phyloP scores from a whole-genome alignment of 352 stramenopile genomes.

The Phytophthora rubi region DNA sequence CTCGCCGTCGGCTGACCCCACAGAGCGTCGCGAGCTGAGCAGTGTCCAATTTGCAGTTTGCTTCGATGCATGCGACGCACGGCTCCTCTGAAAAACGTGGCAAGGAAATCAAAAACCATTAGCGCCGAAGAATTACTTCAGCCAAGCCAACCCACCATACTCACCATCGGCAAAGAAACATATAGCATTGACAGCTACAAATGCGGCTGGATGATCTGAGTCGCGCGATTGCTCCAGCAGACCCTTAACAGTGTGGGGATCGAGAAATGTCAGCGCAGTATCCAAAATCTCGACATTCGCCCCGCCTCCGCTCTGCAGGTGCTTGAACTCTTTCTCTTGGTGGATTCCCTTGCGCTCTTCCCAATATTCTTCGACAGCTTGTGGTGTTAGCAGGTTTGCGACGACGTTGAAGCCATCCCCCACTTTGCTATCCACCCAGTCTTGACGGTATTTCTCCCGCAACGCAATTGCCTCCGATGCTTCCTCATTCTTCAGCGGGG shows the following conservation, averaged over 20 bases:
- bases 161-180: constrained; percentile 78
- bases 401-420: constrained; percentile 8
- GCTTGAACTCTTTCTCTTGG: constrained; percentile 20
- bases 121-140: not conserved
- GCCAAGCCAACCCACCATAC: not conserved
- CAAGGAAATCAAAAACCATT: constrained; percentile 8
- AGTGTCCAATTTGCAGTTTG: constrained; percentile 66
- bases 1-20: constrained; percentile 59
- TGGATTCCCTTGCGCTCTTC: constrained; percentile 28
- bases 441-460: constrained; percentile 39
- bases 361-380: constrained; percentile 48
- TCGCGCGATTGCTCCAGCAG: constrained; percentile 37
- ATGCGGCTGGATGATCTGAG: constrained; percentile 23
- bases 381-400: constrained; percentile 34
- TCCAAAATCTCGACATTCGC: constrained; percentile 15
- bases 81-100: constrained; percentile 45
- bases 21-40: constrained; percentile 55
- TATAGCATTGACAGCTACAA: constrained; percentile 72
- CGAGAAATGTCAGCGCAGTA: constrained; percentile 44
- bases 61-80: constrained; percentile 64
- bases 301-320: not conserved
- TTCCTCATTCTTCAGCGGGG: constrained; percentile 28
- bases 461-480: constrained; percentile 32
- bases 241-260: constrained; percentile 37
- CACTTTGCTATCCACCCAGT: constrained; percentile 33